Evolutionary conservation across 768 basidiomycete genomes (phyloP), one percentile per base, ranked within the genome.

Genomic region (Cystobasidiopsis lactophilus): DNA sequence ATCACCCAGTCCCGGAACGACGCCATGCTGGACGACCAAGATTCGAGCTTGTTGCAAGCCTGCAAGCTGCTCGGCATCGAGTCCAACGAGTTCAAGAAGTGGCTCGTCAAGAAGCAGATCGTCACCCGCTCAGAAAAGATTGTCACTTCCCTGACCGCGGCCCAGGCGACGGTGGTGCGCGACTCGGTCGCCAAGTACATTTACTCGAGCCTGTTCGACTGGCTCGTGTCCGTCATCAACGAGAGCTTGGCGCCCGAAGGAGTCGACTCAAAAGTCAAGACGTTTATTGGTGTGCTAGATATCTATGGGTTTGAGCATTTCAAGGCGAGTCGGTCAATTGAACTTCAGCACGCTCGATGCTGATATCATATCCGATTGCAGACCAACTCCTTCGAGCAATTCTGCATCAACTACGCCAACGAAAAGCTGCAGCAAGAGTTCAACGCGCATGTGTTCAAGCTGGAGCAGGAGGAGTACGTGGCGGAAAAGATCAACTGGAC

Each of bases 361-460:
- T n/a, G n/a, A n/a, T n/a, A n/a, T n/a, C n/a, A 4, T 3, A 1
- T 31, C 4, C 1, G 11, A 16, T 27, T 23, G 18, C 61, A 66
- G 60, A 60, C 58, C 66, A 71, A 71, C 64, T 69, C 67, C 23
- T 69, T 71, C 51, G 70, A 98, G 68, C 93, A 98, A 70, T 98
- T 98, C 69, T 95, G 89, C 67, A 98, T 98, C 71, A 98, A 98
- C 65, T 98, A 96, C 65, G 93, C 93, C 23, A 98, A 98, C 63
- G 93, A 89, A 66, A 88, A 89, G 68, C 68, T 96, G 43, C 93
- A 98, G 62, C 93, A 96, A 67, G 89, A 95, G 84, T 98, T 98
- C 72, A 96, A 96, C 62, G 93, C 91, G 1, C 93, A 98, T 65
- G 93, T 98, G 46, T 88, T 86, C 76, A 89, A 96, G 72, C 77